Evolutionary conservation across 2,329 filamentous ascomycete genomes (phyloP).

Genomic region (Aspergillus costaricaensis): DNA sequence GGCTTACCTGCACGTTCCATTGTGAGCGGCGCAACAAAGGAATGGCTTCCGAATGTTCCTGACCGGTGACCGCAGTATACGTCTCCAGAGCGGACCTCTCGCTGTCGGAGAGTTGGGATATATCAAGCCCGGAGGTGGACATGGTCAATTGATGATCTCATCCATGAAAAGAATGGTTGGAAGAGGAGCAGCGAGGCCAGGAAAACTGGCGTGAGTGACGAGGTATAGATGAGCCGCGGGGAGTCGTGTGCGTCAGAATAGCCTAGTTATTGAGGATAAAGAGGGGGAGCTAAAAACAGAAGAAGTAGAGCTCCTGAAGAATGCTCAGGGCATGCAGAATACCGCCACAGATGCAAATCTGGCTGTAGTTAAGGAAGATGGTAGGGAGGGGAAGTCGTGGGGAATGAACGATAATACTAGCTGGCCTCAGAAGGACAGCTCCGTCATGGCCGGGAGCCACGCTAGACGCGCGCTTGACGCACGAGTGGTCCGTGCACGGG

Average conservation of each 20-base stretch:
- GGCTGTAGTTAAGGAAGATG: background rate
- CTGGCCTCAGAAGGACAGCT: constrained; percentile 22
- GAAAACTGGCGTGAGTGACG: background rate
- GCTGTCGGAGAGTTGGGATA: constrained; percentile 69
- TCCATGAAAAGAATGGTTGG: constrained; percentile 21
- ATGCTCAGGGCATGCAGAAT: background rate
- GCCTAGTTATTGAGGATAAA: background rate
- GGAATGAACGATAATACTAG: constrained; percentile 3
- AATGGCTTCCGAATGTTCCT: constrained; percentile 74
- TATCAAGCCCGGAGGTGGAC: constrained; percentile 52
- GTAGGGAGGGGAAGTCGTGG: background rate
- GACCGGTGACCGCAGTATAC: constrained; percentile 83
- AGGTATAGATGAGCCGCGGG: background rate
- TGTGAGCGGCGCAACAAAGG: constrained; percentile 80
- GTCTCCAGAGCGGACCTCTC: constrained; percentile 87
- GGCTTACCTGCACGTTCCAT: constrained; percentile 84
- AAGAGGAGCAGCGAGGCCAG: background rate
- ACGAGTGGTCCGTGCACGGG: constrained; percentile 17
- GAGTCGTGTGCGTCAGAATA: background rate
- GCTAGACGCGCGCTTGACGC: constrained; percentile 25
- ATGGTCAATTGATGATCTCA: constrained; percentile 34
- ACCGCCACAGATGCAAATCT: background rate
- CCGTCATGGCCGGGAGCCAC: constrained; percentile 26
- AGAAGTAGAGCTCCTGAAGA: background rate
- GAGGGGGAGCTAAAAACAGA: background rate